Evolutionary conservation across 371 early-diverging fungal genomes (phyloP), one percentile per base, ranked within the genome.

Genomic region (Apophysomyces sp.): DNA sequence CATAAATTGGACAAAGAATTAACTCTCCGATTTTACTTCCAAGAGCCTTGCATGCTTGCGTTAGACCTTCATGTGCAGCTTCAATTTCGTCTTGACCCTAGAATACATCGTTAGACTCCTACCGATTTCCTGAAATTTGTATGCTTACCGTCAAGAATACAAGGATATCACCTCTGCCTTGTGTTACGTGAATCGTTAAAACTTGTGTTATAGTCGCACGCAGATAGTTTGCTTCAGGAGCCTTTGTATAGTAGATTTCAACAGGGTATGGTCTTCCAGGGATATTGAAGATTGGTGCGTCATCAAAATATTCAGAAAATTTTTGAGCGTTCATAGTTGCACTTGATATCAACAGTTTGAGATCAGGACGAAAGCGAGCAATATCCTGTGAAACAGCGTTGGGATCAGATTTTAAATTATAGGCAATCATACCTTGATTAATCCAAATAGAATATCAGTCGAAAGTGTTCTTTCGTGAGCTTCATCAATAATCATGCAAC

Each of bases 1-100:
- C 89, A 70, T 98, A 98, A 61, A 98, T 96, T 7, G 98, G 98
- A 71, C 94, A 92, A 41, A 98, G 82, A 24, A 97, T 90, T 40
- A 99, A 81, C 68, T 97, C 98, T 0, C 82, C 80, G 52, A 99
- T 96, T 57, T 90, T 92, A 62, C 90, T 91, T 0, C 98, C 98
- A 11, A 98, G 82, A 4, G 89, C 87, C 67, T 89, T 84, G 64
- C 87, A 85, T 9, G 93, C 93, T 53, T 90, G 89, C 57, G 82
- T 76, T 49, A 99, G 75, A 9, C 85, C 86, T 68, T 95, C 96
- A 26, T 94, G 89, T 0, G 92, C 96, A 29, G 84, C 84, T 69
- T 99, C 98, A 65, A 99, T 99, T 77, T 99, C 99, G 53, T 99
- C 98, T 83, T 99, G 98, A 52, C 99, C 99, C 74, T 84, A 62